Evolutionary conservation across 2,329 filamentous ascomycete genomes (phyloP).

Genomic region (Raffaelea arxii): DNA sequence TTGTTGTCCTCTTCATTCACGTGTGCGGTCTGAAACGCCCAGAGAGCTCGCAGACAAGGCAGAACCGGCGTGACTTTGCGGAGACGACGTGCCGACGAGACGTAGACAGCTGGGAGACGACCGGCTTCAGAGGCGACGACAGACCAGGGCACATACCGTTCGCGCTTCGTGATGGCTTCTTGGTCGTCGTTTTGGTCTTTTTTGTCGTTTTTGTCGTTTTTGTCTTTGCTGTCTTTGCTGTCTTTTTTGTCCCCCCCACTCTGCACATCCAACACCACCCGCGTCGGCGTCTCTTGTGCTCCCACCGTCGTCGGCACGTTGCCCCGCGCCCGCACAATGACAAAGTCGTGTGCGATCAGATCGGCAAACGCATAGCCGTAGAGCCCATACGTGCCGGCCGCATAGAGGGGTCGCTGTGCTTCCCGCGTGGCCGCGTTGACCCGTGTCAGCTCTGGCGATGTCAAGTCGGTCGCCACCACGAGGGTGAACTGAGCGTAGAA

Average conservation of each 20-base stretch:
- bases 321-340: slow-evolving; percentile 74
- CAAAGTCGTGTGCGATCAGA: slow-evolving; percentile 80
- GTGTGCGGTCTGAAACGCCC: slow-evolving; percentile 66
- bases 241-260: too few relatives aligned
- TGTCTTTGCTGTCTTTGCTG: not conserved
- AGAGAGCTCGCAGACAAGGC: slow-evolving; percentile 78
- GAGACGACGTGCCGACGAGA: slow-evolving; percentile 57
- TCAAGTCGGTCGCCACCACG: slow-evolving; percentile 81
- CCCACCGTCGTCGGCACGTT: slow-evolving; percentile 56
- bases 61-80: slow-evolving; percentile 74
- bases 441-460: slow-evolving; percentile 60
- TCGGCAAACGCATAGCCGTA: slow-evolving; percentile 96
- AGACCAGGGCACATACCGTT: slow-evolving; percentile 82
- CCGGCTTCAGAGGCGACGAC: slow-evolving; percentile 73
- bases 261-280: slow-evolving; percentile 64
- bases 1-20: too few relatives aligned
- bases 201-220: not conserved
- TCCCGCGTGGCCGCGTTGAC: slow-evolving; percentile 84
- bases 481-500: slow-evolving; percentile 78
- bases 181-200: not conserved
- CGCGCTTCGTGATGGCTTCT: slow-evolving; percentile 85
- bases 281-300: slow-evolving; percentile 61
- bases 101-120: slow-evolving; percentile 59
- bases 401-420: slow-evolving; percentile 75
- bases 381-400: slow-evolving; percentile 75